Conservation (phyloP, 306 rosid genomes). For the Malus orientalis region DNA sequence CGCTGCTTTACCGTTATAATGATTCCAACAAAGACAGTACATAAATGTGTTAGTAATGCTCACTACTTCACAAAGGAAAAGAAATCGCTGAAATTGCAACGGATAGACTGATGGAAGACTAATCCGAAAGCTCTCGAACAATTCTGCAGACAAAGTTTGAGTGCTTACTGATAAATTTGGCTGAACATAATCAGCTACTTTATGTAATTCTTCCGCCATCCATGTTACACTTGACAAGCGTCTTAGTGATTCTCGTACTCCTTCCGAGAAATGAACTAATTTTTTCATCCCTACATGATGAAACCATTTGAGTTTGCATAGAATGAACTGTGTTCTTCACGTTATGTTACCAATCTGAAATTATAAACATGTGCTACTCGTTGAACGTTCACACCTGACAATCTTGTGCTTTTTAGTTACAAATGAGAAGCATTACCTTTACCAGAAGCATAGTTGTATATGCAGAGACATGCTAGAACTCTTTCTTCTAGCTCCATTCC, state of each 20-base stretch:
- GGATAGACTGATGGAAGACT: not conserved
- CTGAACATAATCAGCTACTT: slow-evolving; percentile 54
- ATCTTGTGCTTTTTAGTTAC: not conserved
- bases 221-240: slow-evolving; percentile 64
- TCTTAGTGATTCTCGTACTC: slow-evolving; percentile 64
- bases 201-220: slow-evolving; percentile 82
- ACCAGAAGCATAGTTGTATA: slow-evolving; percentile 67
- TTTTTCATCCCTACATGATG: slow-evolving; percentile 57
- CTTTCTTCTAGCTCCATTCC: slow-evolving; percentile 71
- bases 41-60: not conserved
- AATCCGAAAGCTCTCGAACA: not conserved
- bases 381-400: not conserved
- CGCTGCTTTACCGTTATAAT: slow-evolving; percentile 55
- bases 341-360: not conserved
- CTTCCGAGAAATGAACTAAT: slow-evolving; percentile 67
- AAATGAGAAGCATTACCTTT: slow-evolving; percentile 41
- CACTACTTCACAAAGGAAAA: not conserved
- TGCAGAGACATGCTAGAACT: slow-evolving; percentile 69
- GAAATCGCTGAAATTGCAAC: too few species aligned
- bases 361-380: not conserved
- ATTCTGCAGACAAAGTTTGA: not conserved
- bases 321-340: not conserved
- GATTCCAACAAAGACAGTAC: slow-evolving; percentile 16
- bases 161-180: slow-evolving; percentile 67
- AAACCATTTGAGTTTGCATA: not conserved